Conservation (phyloP, 2,329 filamentous ascomycete species). For the Exophiala alcalophila region DNA sequence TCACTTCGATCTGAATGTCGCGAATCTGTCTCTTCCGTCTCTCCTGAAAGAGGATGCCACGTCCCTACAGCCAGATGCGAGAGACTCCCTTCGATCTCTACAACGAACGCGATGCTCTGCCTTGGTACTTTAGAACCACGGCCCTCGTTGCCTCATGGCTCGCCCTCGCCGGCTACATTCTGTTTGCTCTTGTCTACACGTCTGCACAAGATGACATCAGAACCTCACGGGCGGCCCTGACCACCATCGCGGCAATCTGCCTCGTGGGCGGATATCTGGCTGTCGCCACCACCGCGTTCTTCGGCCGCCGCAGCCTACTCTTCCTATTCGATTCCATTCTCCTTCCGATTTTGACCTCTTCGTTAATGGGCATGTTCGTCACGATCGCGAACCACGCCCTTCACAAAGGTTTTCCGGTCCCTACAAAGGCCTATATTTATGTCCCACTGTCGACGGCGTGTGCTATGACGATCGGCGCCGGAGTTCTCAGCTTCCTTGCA, state of each 20-base stretch:
- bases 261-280: slow-evolving; percentile 24
- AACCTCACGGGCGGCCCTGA: slow-evolving; percentile 16
- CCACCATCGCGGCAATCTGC: slow-evolving; percentile 19
- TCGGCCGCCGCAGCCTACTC: slow-evolving; percentile 24
- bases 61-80: slow-evolving; percentile 21
- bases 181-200: slow-evolving; percentile 28
- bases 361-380: slow-evolving; percentile 27
- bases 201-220: slow-evolving; percentile 21
- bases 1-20: slow-evolving; percentile 13
- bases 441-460: slow-evolving; percentile 24
- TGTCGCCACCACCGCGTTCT: slow-evolving; percentile 20
- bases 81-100: slow-evolving; percentile 29
- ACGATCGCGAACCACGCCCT: slow-evolving; percentile 26
- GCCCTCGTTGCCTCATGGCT: slow-evolving; percentile 28
- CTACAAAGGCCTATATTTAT: slow-evolving; percentile 24
- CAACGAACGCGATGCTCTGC: slow-evolving; percentile 27
- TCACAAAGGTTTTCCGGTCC: slow-evolving; percentile 19
- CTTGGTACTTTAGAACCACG: slow-evolving; percentile 25
- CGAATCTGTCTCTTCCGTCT: background rate
- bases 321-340: slow-evolving; percentile 28
- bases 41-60: slow-evolving; percentile 21
- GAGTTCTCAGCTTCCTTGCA: slow-evolving; percentile 19
- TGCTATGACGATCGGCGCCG: slow-evolving; percentile 19
- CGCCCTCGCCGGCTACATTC: slow-evolving; percentile 27
- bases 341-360: slow-evolving; percentile 27